phyloP scores from a whole-genome alignment of 208 protist species.

The Vickermania ingenoplastis region DNA sequence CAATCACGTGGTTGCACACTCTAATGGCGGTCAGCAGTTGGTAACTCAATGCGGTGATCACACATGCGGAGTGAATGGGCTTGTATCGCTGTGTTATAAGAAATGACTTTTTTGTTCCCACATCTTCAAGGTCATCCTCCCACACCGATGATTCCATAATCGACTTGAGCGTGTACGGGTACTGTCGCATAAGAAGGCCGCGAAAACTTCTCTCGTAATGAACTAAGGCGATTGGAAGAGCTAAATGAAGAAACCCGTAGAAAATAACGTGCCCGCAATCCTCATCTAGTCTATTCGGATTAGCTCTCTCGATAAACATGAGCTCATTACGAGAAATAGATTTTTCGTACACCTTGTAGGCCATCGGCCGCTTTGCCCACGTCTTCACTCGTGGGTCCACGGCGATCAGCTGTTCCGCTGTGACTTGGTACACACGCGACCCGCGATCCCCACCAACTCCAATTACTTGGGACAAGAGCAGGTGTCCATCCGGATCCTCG shows the following conservation, averaged over 20 bases:
- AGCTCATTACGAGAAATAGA: slow-evolving; percentile 23
- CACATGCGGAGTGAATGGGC: slow-evolving; percentile 23
- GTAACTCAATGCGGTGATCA: slow-evolving; percentile 46
- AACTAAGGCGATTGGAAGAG: slow-evolving; percentile 53
- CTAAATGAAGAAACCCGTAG: slow-evolving; percentile 28
- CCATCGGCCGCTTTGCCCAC: slow-evolving; percentile 9
- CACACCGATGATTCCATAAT: slow-evolving; percentile 19
- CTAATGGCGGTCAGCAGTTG: slow-evolving; percentile 54
- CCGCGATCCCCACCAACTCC: slow-evolving; percentile 67
- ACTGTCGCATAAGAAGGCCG: slow-evolving; percentile 64
- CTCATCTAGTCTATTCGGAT: neutral
- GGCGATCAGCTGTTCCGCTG: neutral
- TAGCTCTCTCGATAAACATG: slow-evolving; percentile 3
- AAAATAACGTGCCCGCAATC: neutral
- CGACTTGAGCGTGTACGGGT: slow-evolving; percentile 57
- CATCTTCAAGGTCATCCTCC: neutral
- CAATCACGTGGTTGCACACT: slow-evolving; percentile 40
- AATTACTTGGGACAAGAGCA: slow-evolving; percentile 20
- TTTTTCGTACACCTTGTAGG: slow-evolving; percentile 30
- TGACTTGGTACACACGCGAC: slow-evolving; percentile 51
- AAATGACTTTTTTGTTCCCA: no score
- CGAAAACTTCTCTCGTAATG: slow-evolving; percentile 12
- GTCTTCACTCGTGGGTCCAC: neutral
- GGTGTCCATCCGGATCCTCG: no score
- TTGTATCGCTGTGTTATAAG: slow-evolving; percentile 14